These are phyloP conservation scores for Podaxis carcinomalis DNA, from an alignment of 768 basidiomycete genomes.

Conservation along the genomic window DNA sequence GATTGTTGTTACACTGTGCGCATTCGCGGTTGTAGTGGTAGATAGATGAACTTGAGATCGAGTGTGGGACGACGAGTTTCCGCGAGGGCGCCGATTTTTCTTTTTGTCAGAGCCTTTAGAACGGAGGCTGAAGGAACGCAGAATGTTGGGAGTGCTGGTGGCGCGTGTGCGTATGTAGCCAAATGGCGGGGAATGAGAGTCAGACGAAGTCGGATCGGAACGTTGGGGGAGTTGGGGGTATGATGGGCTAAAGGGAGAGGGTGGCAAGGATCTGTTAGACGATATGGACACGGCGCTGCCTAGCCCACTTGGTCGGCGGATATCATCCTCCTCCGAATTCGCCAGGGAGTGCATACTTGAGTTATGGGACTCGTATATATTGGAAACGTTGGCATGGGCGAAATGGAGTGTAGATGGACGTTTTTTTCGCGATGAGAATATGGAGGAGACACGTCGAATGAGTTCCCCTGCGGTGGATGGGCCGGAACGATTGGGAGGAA, in stretches of 20 bases:
- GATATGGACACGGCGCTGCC: slow-evolving; percentile 34
- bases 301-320: slow-evolving; percentile 42
- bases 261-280: slow-evolving; percentile 32
- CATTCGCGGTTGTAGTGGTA: neutral
- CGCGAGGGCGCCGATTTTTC: slow-evolving; percentile 12
- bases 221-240: neutral
- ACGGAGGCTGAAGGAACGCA: slow-evolving; percentile 20
- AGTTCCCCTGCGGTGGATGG: slow-evolving; percentile 14
- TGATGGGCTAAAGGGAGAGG: slow-evolving; percentile 27
- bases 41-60: neutral
- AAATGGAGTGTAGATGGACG: slow-evolving; percentile 5
- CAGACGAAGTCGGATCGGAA: slow-evolving; percentile 4
- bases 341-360: slow-evolving; percentile 14
- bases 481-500: neutral
- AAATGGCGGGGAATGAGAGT: neutral
- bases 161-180: slow-evolving; percentile 24
- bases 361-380: slow-evolving; percentile 10
- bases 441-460: slow-evolving; percentile 27
- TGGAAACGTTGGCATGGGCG: slow-evolving; percentile 8
- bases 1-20: neutral
- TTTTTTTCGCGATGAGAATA: slow-evolving; percentile 18
- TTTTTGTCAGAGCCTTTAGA: slow-evolving; percentile 14
- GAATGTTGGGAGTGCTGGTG: slow-evolving; percentile 34
- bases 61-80: slow-evolving; percentile 5
- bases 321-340: slow-evolving; percentile 32